Base-by-base conservation (phyloP, 306 rosid genomes). In the Spatholobus suberectus region DNA sequence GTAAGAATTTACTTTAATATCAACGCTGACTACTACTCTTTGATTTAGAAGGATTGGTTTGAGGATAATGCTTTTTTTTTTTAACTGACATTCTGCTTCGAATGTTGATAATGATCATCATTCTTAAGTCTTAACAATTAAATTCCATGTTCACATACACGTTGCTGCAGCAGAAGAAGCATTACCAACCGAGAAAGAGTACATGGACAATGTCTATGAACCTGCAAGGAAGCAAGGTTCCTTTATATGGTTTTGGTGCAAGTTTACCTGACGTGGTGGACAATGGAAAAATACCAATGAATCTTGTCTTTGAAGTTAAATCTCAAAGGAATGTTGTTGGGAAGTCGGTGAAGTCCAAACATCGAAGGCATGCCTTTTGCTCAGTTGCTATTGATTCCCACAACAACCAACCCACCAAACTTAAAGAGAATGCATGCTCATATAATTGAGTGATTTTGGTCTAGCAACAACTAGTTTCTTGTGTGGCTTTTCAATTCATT, bases 221-320 rank as follows among this genome's bases (percentile, higher is more conserved):
- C 73, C 81, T 92, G 40, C 90, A 84, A 87, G 97, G 98, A 80
- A 83, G 81, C 86, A 88, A 86, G 85, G 91, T 95, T 86, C 97
- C 98, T 55, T 43, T 92, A 26, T 95, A 92, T 76, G 98, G 98
- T 5, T 96, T 93, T 21, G 93, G 98, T 51, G 93, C 89, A 4
- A 90, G 89, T 89, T 79, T 95, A 15, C 88, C 73, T 5, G 92
- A 24, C 14, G 73, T 73, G 18, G 78, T 80, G 23, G 85, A 79
- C 75, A 78, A 72, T 20, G 89, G 91, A 52, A 90, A 74, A 71
- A 75, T 95, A 35, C 88, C 97, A 21, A 55, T 89, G 92, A 79
- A 3, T 62, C 93, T 95, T 70, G 78, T 85, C 66, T 92, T 93
- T 63, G 94, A 93, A 44, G 83, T 95, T 15, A 85, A 71, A 52